These are phyloP conservation scores for Fraxinus quadrangulata DNA, from an alignment of 257 asterid genomes.

Conservation along the genomic window DNA sequence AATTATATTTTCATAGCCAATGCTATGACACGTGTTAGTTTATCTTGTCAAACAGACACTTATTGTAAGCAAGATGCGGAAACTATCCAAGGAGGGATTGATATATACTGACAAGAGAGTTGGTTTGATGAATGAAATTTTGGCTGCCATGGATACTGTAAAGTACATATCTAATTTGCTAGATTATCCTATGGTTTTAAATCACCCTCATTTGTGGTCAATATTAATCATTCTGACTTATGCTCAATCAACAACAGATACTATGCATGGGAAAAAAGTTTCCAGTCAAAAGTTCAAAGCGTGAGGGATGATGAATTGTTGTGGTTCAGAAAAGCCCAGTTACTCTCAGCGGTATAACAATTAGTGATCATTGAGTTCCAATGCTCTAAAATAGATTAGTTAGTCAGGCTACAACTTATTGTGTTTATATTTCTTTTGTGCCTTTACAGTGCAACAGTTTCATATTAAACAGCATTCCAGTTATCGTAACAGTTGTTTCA, in stretches of 20 bases:
- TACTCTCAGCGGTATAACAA: constrained; percentile 69
- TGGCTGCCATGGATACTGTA: constrained; percentile 88
- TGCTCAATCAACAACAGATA: constrained; percentile 44
- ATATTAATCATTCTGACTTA: constrained; percentile 18
- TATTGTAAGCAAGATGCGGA: constrained; percentile 72
- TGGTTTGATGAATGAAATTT: constrained; percentile 79
- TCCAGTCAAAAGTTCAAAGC: constrained; percentile 64
- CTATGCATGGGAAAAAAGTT: constrained; percentile 90
- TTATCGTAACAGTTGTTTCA: constrained; percentile 78
- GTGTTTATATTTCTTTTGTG: constrained; percentile 23
- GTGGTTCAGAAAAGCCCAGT: constrained; percentile 77
- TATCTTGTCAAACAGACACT: constrained; percentile 58
- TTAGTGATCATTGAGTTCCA: constrained; percentile 6
- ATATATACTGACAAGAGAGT: constrained; percentile 78
- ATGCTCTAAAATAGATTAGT: not conserved
- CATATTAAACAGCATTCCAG: constrained; percentile 81
- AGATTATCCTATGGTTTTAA: constrained; percentile 1
- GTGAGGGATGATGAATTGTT: constrained; percentile 69
- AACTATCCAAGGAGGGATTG: constrained; percentile 74
- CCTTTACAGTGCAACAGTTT: constrained; percentile 76
- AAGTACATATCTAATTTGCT: constrained; percentile 49
- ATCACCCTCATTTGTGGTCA: not conserved
- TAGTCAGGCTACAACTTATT: constrained; percentile 18
- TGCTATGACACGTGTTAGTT: constrained; percentile 18
- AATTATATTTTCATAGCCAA: not conserved